Conservation (phyloP, 2,329 filamentous ascomycete genomes). For the Aspergillus awamori region DNA sequence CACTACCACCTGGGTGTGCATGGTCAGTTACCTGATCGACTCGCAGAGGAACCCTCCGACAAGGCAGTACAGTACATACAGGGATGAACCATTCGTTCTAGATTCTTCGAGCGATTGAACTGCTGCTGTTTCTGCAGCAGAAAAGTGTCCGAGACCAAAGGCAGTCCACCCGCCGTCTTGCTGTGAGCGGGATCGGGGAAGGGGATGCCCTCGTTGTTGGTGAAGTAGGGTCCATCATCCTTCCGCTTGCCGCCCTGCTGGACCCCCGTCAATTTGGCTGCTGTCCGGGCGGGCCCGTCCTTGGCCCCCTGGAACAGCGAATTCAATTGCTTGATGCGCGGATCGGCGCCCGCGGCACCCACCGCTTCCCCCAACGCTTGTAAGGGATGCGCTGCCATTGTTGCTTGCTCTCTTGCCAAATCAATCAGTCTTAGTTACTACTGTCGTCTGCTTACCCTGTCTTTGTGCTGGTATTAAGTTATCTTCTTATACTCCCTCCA, state of each 20-base stretch:
- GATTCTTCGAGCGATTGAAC: slow-evolving; percentile 59
- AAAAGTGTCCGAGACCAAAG: slow-evolving; percentile 54
- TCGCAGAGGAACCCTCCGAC: no score
- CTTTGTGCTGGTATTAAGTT: no score
- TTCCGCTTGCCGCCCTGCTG: slow-evolving; percentile 50
- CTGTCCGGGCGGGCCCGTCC: slow-evolving; percentile 56
- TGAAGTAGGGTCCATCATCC: slow-evolving; percentile 58
- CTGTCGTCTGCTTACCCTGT: no score
- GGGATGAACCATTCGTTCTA: slow-evolving; percentile 46
- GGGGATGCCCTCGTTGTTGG: slow-evolving; percentile 58
- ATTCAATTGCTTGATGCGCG: slow-evolving; percentile 34
- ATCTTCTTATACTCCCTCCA: no score
- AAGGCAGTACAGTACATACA: slow-evolving; percentile 13
- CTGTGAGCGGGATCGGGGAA: slow-evolving; percentile 55
- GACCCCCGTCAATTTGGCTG: slow-evolving; percentile 54
- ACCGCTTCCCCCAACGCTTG: slow-evolving; percentile 34
- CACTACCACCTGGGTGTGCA: slow-evolving; percentile 18
- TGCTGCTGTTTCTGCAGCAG: slow-evolving; percentile 59
- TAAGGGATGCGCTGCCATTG: no score
- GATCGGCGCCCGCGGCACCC: slow-evolving; percentile 44
- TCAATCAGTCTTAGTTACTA: no score
- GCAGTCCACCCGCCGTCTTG: slow-evolving; percentile 58
- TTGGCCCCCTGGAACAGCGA: slow-evolving; percentile 48
- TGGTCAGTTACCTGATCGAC: background rate
- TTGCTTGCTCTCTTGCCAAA: no score